Evolutionary conservation across 83 land plant species (phyloP), one percentile per base, ranked within the genome.

Genomic region (Picea abies): DNA sequence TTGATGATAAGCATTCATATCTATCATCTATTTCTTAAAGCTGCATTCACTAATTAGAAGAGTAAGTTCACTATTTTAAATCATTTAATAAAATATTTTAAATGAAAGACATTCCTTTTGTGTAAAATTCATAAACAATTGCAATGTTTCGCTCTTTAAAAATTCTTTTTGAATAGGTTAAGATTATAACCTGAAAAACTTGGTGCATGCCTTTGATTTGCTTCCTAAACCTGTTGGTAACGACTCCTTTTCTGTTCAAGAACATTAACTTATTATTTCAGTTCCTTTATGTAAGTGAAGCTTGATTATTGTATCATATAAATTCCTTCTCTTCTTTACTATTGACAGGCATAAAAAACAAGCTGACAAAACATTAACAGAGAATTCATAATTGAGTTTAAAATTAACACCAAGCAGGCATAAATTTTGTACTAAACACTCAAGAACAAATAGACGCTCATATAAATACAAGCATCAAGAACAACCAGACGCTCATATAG

Each of bases 171-270:
- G 3, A 60, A 78, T 78, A 60, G 80, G 80, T 78, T 78, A 15
- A 60, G 80, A 26, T 78, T 78, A 78, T 16, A 60, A 78, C 80
- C 80, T 78, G 80, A 78, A 78, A 78, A 78, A 78, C 41, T 78
- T 78, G 80, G 80, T 78, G 80, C 80, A 78, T 58, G 80, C 80
- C 80, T 78, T 78, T 26, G 80, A n/a, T 78, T 78, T 78, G 80
- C 80, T 78, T 78, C 63, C 64, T 78, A 78, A 78, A 58, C 39
- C 56, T 58, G 80, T 58, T 56, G 80, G 41, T 56, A 78, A 14
- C 56, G 80, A 58, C 80, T 78, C 80, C 80, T 60, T 78, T 78
- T 78, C 64, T 78, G 80, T 78, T 78, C 63, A 60, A 78, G 80
- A 78, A 78, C 63, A 78, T 78, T 78, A 60, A 78, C 11, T 78